Base-by-base conservation (phyloP, 805 yeast species). In the Maudiozyma pseudohumilis region DNA sequence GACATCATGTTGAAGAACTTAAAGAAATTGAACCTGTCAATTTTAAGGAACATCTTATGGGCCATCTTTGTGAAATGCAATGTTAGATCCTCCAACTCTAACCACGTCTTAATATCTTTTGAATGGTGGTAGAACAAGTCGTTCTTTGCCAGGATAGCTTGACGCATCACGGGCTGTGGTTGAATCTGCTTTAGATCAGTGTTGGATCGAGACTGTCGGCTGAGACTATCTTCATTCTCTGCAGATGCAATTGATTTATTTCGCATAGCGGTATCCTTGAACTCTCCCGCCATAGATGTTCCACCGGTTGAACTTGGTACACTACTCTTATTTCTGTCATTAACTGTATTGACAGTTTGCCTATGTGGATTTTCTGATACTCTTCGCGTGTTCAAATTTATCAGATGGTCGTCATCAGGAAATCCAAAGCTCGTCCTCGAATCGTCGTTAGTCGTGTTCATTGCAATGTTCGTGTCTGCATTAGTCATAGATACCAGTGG, bases 31-130 rank as follows among this genome's bases (percentile, higher is more conserved):
- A 66, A 68, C 28, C 72, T 69, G 42, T 72, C 70, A 33, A 66
- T 62, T 28, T 69, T 74, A 20, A 61, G 61, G 20, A 82, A 59
- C 10, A 80, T 69, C 36, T 70, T 74, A 35, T 68, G 54, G 0
- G 76, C 58, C 40, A 71, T 53, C 19, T 69, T 72, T 11, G 77
- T 56, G 32, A 72, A 63, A 44, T 63, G 69, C 12, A 66, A 55
- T 34, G 77, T 66, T 5, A 67, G 63, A 34, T 68, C 70, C 31
- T 66, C 62, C 29, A 79, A 54, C 17, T 68, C 74, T 3, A 72
- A 63, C 89, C 89, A 82, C 9, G 66, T 64, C 16, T 65, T 60
- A 18, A 79, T 61, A 52, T 82, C 89, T 9, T 70, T 57, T 10
- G 76, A 70, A 40, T 77, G 77, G 39, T 66, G 66, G 50, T 77